Base-by-base conservation (phyloP, 140 eudicot genomes). In the Erigeron philadelphicus region DNA sequence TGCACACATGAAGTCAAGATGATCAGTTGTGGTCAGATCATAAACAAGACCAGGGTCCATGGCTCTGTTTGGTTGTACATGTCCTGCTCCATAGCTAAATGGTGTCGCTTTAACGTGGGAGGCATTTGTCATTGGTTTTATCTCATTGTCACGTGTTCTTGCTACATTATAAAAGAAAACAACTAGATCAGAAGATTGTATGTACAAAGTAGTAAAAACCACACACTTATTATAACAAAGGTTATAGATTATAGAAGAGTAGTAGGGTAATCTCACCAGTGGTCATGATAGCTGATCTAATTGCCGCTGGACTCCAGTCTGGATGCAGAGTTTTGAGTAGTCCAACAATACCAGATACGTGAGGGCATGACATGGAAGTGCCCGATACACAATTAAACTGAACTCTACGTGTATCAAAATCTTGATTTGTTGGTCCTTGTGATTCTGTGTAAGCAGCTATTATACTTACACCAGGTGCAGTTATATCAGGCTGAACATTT, bases 321-420 rank as follows among this genome's bases (percentile, higher is more conserved):
- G 96, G 97, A 79, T 91, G 84, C 35, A 88, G 85, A 58, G 95
- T 82, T 84, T 91, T 91, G 45, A 91, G 78, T 43, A 91, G 91
- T 41, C 96, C 96, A 7, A 68, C 96, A 46, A 88, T 67, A 31
- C 97, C 96, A 16, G 97, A 76, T 71, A 88, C 77, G 62, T 91
- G 97, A 64, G 97, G 97, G 71, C 96, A 88, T 11, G 97, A 85
- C 97, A 91, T 91, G 8, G 97, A 91, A 21, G 97, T 91, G 11
- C 97, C 96, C 1, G 95, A 85, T 13, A 85, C 88, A 8, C 89
- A 80, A 61, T 86, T 91, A 54, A 73, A 88, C 43, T 66, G 64
- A 58, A 88, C 86, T 38, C 95, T 73, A 0, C 91, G 84, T 23
- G 61, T 83, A 46, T 90, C 97, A 67, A 79, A 90, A 73, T 64